Evolutionary conservation across 768 basidiomycete species (phyloP).

Genomic region (Termitomyces sp.): DNA sequence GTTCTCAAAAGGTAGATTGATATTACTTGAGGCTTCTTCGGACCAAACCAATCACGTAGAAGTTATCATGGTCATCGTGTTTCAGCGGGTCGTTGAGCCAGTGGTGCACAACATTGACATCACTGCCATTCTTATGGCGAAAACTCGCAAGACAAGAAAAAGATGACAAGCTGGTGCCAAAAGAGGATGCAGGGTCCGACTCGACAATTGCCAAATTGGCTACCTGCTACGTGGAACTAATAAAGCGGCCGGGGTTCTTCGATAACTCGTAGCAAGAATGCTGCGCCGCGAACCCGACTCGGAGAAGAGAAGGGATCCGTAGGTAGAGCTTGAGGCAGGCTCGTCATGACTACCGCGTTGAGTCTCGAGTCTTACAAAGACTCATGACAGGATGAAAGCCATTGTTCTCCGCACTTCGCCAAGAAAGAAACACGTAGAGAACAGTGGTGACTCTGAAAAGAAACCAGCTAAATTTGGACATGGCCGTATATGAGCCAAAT

Average conservation of each 20-base stretch:
- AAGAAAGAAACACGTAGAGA: not conserved
- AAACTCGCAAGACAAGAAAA: too few relatives aligned
- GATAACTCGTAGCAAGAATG: not conserved
- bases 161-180: too few relatives aligned
- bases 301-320: not conserved
- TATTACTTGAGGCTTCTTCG: too few relatives aligned
- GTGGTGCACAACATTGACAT: too few relatives aligned
- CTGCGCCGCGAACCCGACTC: not conserved
- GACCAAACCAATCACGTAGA: too few relatives aligned
- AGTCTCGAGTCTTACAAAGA: not conserved
- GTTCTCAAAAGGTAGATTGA: too few relatives aligned
- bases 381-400: not conserved
- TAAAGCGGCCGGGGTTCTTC: not conserved
- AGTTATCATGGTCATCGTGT: too few relatives aligned
- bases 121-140: too few relatives aligned
- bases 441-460: not conserved
- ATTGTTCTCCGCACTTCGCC: not conserved
- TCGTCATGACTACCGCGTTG: not conserved
- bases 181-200: not conserved
- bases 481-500: constrained; percentile 16
- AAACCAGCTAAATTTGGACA: not conserved
- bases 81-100: too few relatives aligned
- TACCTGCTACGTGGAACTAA: not conserved
- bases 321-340: not conserved
- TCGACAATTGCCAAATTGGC: not conserved